A percentile compares a stretch with the other conserved stretches of the same genome.
These are phyloP conservation scores for Porcisia hertigi DNA, from an alignment of 208 protist genomes.

Conservation along the genomic window DNA sequence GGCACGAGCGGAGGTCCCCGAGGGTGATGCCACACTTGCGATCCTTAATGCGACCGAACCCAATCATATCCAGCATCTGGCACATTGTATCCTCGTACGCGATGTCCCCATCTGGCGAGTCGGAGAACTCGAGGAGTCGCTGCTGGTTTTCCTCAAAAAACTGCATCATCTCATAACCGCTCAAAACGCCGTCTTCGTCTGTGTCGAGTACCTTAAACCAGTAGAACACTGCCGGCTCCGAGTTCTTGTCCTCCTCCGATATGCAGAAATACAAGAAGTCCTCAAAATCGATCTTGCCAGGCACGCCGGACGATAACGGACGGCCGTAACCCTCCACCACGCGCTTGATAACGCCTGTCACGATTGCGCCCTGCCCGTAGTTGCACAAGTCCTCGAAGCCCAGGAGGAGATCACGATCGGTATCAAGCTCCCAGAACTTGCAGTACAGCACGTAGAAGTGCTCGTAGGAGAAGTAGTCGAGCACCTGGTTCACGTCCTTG, in stretches of 20 bases:
- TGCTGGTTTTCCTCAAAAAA: conserved; percentile 94
- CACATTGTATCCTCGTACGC: conserved; percentile 91
- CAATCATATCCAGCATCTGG: conserved; percentile 95
- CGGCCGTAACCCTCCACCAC: conserved; percentile 77
- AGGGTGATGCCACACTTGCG: conserved; percentile 77
- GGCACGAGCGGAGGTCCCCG: conserved; percentile 89
- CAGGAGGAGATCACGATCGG: conserved; percentile 93
- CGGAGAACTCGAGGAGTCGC: conserved; percentile 79
- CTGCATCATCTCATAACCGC: conserved; percentile 92
- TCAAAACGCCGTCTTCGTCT: conserved; percentile 95
- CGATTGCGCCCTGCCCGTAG: conserved; percentile 83
- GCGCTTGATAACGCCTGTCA: conserved; percentile 71
- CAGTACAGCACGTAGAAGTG: conserved; percentile 99
- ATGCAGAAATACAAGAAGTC: conserved; percentile 97
- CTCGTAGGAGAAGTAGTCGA: conserved; percentile 97
- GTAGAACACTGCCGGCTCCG: conserved; percentile 89
- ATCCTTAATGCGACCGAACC: conserved; percentile 51
- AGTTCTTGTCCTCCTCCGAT: conserved; percentile 97
- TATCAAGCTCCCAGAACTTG: conserved; percentile 98
- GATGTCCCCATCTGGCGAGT: conserved; percentile 57
- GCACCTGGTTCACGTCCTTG: conserved; percentile 88
- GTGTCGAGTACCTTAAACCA: conserved; percentile 95
- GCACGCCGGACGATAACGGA: conserved; percentile 49
- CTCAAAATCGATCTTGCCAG: conserved; percentile 87
- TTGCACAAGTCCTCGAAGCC: conserved; percentile 85